A percentile compares a stretch with the other conserved stretches of the same genome.
phyloP scores from a whole-genome alignment of 2,329 filamentous ascomycete genomes.

The Epichloe sp. region DNA sequence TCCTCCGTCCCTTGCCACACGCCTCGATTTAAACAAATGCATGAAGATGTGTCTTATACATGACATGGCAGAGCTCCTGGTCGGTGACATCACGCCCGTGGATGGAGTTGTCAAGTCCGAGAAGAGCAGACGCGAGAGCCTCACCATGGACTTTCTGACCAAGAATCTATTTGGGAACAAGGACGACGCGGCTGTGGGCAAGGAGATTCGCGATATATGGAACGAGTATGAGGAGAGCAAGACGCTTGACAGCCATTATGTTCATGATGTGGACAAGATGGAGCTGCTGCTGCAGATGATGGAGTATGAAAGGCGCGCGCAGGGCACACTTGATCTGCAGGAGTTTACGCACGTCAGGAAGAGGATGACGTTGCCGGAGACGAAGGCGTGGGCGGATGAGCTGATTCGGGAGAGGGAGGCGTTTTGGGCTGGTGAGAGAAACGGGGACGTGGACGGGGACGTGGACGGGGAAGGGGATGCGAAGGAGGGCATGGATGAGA shows the following conservation, averaged over 20 bases:
- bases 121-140: constrained; percentile 75
- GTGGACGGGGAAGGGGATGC: constrained; percentile 23
- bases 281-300: constrained; percentile 91
- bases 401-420: constrained; percentile 62
- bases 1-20: constrained; percentile 56
- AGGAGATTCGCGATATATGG: constrained; percentile 69
- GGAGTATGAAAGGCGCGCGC: constrained; percentile 72
- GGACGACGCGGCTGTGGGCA: constrained; percentile 53
- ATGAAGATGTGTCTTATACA: constrained; percentile 93
- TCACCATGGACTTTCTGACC: constrained; percentile 87
- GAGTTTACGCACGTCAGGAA: constrained; percentile 76
- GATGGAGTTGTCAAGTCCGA: constrained; percentile 76
- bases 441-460: constrained; percentile 33
- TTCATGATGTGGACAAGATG: constrained; percentile 96
- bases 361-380: constrained; percentile 62
- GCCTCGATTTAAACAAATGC: constrained; percentile 68
- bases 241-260: constrained; percentile 76
- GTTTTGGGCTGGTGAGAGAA: constrained; percentile 50
- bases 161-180: constrained; percentile 59
- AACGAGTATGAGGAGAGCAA: constrained; percentile 86
- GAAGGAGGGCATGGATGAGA: constrained; percentile 19
- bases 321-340: constrained; percentile 58
- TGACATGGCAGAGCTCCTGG: constrained; percentile 92
- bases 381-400: constrained; percentile 65
- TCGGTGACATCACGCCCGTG: constrained; percentile 92